phyloP scores from a whole-genome alignment of 805 yeast genomes.

The Yarrowia sp. region DNA sequence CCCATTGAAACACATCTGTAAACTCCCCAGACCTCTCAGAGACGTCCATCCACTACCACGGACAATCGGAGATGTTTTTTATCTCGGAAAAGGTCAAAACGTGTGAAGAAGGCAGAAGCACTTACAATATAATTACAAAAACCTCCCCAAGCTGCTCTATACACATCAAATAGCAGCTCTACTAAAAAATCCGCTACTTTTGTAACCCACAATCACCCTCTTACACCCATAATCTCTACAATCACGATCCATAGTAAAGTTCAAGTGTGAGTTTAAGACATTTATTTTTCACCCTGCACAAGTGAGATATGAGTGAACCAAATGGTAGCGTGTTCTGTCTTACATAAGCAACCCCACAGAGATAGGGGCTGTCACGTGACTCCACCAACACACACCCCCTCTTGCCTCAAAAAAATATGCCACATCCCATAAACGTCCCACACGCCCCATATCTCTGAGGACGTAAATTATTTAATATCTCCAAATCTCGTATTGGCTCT shows the following conservation, averaged over 20 bases:
- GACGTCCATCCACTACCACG: neutral
- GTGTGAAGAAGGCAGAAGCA: no score
- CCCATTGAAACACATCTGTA: neutral
- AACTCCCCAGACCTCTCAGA: neutral
- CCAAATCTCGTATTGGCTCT: constrained; percentile 2
- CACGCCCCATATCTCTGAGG: neutral
- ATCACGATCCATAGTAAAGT: no score
- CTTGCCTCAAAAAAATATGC: no score
- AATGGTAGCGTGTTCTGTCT: no score
- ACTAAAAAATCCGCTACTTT: no score
- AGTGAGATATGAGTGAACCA: neutral
- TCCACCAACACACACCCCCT: no score
- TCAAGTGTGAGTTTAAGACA: constrained; percentile 18
- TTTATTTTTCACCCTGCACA: constrained; percentile 18
- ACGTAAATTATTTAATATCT: neutral
- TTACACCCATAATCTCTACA: neutral
- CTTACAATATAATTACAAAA: no score
- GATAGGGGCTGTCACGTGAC: neutral
- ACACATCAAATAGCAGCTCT: no score
- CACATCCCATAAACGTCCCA: neutral
- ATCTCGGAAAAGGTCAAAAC: neutral
- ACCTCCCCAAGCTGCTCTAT: no score
- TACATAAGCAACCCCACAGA: no score
- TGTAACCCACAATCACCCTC: no score
- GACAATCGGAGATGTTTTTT: constrained; percentile 8